Evolutionary conservation across 2,329 filamentous ascomycete genomes (phyloP).

Genomic region (Zelopaecilomyces penicillatus): DNA sequence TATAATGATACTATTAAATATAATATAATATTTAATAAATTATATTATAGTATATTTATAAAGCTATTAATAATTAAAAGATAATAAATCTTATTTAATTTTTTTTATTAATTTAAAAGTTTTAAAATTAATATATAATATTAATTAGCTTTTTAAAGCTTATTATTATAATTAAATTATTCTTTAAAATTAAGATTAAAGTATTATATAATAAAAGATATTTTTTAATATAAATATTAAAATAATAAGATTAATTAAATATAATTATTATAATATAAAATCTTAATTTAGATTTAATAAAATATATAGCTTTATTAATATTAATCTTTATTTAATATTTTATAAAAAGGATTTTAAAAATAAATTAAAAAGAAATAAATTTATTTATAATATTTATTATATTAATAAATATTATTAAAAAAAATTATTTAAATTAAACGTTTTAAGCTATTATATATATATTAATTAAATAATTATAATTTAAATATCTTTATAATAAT

Average conservation of each 20-base stretch:
- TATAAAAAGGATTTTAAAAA: neutral
- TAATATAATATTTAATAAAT: too few relatives aligned
- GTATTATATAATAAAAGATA: neutral
- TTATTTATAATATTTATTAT: neutral
- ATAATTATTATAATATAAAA: neutral
- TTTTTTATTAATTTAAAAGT: conserved; percentile 2
- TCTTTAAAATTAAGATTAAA: neutral
- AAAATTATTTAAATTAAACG: neutral
- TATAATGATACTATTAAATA: too few relatives aligned
- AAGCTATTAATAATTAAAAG: too few relatives aligned
- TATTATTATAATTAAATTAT: conserved; percentile 1
- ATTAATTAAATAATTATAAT: neutral
- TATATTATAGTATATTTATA: neutral
- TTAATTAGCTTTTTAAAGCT: too few relatives aligned
- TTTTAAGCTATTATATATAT: neutral
- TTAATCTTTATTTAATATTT: neutral
- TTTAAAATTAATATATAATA: neutral
- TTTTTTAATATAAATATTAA: neutral
- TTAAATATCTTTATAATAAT: neutral
- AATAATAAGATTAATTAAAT: neutral
- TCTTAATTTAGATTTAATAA: neutral
- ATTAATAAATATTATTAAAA: neutral
- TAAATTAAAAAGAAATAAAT: neutral
- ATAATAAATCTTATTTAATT: too few relatives aligned
- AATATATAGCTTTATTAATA: neutral